Evolutionary conservation across 2,329 filamentous ascomycete species (phyloP).

Genomic region (Colletotrichum sp.): DNA sequence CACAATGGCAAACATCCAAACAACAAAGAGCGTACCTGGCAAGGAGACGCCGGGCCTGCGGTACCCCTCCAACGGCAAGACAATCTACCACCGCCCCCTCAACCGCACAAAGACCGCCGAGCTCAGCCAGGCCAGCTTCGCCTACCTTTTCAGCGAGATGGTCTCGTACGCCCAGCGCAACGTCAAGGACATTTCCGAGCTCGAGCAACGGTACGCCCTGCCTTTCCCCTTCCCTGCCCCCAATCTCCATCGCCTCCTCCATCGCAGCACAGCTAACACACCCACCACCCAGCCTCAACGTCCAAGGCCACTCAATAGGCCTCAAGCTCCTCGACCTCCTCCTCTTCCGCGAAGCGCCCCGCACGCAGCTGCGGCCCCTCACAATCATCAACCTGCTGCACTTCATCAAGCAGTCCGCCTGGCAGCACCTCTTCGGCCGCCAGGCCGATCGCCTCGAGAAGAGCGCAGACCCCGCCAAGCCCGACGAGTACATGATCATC

Average conservation of each 20-base stretch:
- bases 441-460: constrained; percentile 94
- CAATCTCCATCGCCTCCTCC: background rate
- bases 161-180: constrained; percentile 91
- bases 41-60: constrained; percentile 71
- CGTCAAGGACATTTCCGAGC: constrained; percentile 90
- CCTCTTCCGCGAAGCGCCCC: constrained; percentile 78
- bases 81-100: constrained; percentile 94
- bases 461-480: constrained; percentile 78
- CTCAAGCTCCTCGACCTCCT: constrained; percentile 94
- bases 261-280: background rate
- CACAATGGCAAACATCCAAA: constrained; percentile 57
- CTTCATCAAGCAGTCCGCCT: constrained; percentile 91
- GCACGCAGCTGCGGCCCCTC: constrained; percentile 78
- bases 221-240: background rate
- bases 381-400: constrained; percentile 91
- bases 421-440: constrained; percentile 89
- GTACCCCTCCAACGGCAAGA: constrained; percentile 92
- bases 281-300: constrained; percentile 69
- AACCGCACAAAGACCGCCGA: constrained; percentile 89
- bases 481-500: constrained; percentile 98
- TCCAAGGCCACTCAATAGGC: constrained; percentile 92
- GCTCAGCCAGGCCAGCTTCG: constrained; percentile 91
- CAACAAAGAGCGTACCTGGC: constrained; percentile 45
- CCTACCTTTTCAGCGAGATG: constrained; percentile 96
- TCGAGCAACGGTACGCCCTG: constrained; percentile 78